Evolutionary conservation across 768 basidiomycete genomes (phyloP), one percentile per base, ranked within the genome.

Genomic region (Phlegmacium glaucopus): DNA sequence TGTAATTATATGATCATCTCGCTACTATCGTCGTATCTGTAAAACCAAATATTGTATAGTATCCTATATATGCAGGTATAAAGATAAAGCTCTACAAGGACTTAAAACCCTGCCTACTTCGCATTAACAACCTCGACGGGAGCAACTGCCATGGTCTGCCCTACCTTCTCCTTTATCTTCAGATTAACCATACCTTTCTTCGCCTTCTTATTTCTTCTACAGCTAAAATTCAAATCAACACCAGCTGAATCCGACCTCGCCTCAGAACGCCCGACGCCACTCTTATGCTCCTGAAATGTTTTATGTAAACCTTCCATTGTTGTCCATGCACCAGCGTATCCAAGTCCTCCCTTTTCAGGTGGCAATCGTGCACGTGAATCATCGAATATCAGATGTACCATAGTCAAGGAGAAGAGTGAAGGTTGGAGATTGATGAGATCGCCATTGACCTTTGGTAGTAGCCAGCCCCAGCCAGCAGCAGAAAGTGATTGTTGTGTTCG

Each of bases 311-410:
- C 84, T 53, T 82, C 71, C 10, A 79, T 45, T 9, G 80, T 82
- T 4, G 76, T 83, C 70, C 79, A 85, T 1, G 68, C 63, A 4
- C 82, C 80, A 27, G 62, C 57, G 56, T 84, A 86, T 22, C 82
- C 83, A n/a, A 86, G 67, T 1, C 83, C 83, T 4, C 83, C 83
- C 47, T 81, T 66, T 39, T 65, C 61, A 0, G 81, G 76, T 4
- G 76, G 53, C 34, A 79, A 60, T 3, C 82, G 70, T 18, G 83
- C 83, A 34, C 80, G 74, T n/a, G 80, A 79, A 57, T 85, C 83
- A 39, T 85, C 81, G 44, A 83, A 82, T 25, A 85, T 70, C 39
- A 84, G 58, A 52, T 85, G 82, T 1, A 80, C 67, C 16, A 66
- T 68, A 3, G 71, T 72, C 13, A 85, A 66, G 5, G 72, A 65